phyloP scores from a whole-genome alignment of 768 basidiomycete genomes.

The Boletus rex-veris region DNA sequence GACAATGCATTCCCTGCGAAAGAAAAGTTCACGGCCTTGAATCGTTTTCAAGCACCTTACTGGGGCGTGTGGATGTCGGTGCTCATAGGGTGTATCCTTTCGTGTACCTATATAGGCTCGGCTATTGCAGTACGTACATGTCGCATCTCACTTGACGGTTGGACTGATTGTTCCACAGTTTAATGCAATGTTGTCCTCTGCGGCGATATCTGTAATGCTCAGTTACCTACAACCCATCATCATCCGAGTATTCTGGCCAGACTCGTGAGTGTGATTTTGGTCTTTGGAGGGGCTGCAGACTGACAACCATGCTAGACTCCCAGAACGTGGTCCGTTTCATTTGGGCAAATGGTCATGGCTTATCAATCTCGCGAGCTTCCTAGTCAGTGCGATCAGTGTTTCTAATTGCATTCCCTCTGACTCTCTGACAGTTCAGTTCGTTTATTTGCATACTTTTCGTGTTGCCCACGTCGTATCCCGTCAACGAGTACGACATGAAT shows the following conservation, averaged over 20 bases:
- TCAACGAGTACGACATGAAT: conserved; percentile 52
- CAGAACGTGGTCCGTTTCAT: conserved; percentile 46
- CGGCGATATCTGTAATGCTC: conserved; percentile 56
- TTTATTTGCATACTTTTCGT: conserved; percentile 57
- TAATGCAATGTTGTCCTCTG: conserved; percentile 54
- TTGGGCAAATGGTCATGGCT: conserved; percentile 52
- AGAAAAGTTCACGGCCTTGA: conserved; percentile 46
- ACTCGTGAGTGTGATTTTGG: conserved; percentile 33
- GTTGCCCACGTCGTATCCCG: conserved; percentile 52
- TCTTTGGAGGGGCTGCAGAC: not conserved
- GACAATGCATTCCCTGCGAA: conserved; percentile 52
- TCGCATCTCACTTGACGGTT: not conserved
- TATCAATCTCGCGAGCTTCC: conserved; percentile 46
- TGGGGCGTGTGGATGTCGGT: conserved; percentile 56
- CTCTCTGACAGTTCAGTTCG: conserved; percentile 39
- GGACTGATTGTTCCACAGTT: conserved; percentile 32
- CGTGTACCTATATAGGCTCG: conserved; percentile 57
- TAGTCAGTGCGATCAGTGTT: conserved; percentile 30
- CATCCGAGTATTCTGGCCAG: conserved; percentile 56
- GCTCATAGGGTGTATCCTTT: conserved; percentile 49
- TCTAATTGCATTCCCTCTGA: not conserved
- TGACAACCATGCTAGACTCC: conserved; percentile 34
- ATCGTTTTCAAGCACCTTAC: conserved; percentile 51
- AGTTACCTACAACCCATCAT: conserved; percentile 56
- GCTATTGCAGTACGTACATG: conserved; percentile 44